Evolutionary conservation across 225 moss, liverwort and hornwort species (phyloP), one percentile per base, ranked within the genome.

Genomic region (Straminergon stramineum): DNA sequence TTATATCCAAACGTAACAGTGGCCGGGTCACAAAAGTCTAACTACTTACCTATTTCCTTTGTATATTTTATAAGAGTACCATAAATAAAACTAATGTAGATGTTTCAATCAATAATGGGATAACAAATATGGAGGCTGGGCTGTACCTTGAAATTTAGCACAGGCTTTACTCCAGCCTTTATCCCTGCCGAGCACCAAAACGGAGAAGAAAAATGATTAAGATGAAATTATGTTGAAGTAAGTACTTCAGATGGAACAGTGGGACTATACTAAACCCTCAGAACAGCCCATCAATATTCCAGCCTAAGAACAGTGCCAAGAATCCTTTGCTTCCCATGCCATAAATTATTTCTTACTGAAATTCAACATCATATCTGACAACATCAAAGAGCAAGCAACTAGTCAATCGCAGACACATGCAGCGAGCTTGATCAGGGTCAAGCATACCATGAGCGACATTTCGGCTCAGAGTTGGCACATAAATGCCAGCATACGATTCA

Each of bases 401-500:
- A 73, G 52, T 56, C 37, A 85, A 80, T 80, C 55, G 63, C 66
- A 73, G 31, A 79, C 23, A 74, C 62, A 55, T 57, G 83, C 88
- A 64, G 76, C 8, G n/a, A 43, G 77, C 15, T 85, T 48, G 45
- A 77, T 57, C 11, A 60, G 43, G 67, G 41, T 56, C 48, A 23
- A 77, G 77, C 61, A 73, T 91, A 97, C 97, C 97, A 75, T 94
- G 89, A 64, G 92, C 96, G 84, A 98, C 94, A 34, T 96, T 93
- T 89, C 92, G 94, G 90, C 96, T 94, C 35, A 98, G 91, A 63
- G 96, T 96, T 68, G 98, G 98, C 86, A 96, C 96, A 90, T 98
- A 98, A 67, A 98, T 92, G 61, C 98, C 97, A 56, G 64, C 97
- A 71, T 96, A 98, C 32, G 98, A 96, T 95, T 98, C 97, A 79